Conservation (phyloP, 257 asterid genomes). For the Solanum stenotomum region DNA sequence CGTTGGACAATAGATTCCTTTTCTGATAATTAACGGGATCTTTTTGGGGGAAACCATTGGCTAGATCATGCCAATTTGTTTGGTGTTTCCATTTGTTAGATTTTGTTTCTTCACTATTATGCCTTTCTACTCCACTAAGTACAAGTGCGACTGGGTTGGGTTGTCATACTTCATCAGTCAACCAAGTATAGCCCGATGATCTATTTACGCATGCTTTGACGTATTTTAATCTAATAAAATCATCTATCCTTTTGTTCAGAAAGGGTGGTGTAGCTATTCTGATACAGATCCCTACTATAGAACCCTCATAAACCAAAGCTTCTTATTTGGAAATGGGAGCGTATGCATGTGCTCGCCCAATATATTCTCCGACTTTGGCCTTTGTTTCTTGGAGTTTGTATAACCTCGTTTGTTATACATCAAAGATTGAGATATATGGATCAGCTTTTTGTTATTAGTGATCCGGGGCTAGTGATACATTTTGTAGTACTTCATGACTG, state of each 20-base stretch:
- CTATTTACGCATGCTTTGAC: background rate
- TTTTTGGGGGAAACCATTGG: background rate
- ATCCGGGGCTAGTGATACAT: background rate
- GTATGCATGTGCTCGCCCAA: background rate
- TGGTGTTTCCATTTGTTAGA: background rate
- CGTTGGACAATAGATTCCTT: background rate
- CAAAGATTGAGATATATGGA: background rate
- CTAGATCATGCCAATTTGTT: background rate
- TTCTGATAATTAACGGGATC: background rate
- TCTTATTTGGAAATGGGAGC: background rate
- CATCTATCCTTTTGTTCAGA: background rate
- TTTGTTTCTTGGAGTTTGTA: background rate
- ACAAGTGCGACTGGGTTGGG: background rate
- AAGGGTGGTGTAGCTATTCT: background rate
- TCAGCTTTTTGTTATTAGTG: background rate
- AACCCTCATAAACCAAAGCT: background rate
- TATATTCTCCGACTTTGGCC: background rate
- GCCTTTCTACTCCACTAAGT: background rate
- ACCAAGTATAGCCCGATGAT: background rate
- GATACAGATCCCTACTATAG: background rate
- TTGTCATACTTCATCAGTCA: background rate
- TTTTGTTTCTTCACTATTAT: background rate
- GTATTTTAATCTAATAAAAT: background rate
- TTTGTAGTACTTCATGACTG: background rate
- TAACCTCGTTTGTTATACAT: background rate